Evolutionary conservation across 2,329 filamentous ascomycete species (phyloP), one percentile per base, ranked within the genome.

Genomic region (Knoxdaviesia capensis): DNA sequence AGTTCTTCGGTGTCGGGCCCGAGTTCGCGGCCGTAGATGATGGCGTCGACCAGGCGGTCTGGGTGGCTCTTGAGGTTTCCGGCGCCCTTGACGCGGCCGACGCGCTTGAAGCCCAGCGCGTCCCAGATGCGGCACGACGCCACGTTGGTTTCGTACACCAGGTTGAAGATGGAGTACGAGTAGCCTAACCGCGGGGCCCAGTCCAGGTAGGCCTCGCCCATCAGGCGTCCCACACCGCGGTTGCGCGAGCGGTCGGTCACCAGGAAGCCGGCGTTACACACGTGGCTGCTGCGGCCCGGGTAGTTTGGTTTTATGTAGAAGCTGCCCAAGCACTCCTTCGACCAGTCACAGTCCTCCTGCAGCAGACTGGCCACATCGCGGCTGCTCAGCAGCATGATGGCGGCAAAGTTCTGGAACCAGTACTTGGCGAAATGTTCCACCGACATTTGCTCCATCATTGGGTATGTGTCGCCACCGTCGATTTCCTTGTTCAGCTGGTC

Each of bases 281-380:
- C 74, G 63, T 94, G 86, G 58, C 81, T 90, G 61, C 82, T 90
- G 45, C 86, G 72, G 39, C 86, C 86, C 0, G 86, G 85, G 57
- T 93, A 94, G 59, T 94, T 93, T 39, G 86, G 85, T 62, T 90
- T 87, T 66, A 93, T 82, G 61, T 90, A 92, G 61, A 93, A 93
- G 61, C 83, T 92, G 44, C 86, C 86, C 37, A 94, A 64, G 52
- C 85, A 93, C 52, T 80, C 69, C 53, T 77, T 77, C 48, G 75
- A 71, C 85, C 86, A 93, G 58, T 88, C 81, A 44, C 78, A 74
- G 43, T 74, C 68, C 30, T 71, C 62, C 7, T 35, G 34, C 6
- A 41, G 36, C 10, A 40, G 30, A 1, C 34, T 38, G 8, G 44
- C 41, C 44, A 67, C 68, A 41, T 74, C 70, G 44, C 88, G 74